These are phyloP conservation scores for Exophiala oligosperma DNA, from an alignment of 2,329 filamentous ascomycete species.

Conservation along the genomic window DNA sequence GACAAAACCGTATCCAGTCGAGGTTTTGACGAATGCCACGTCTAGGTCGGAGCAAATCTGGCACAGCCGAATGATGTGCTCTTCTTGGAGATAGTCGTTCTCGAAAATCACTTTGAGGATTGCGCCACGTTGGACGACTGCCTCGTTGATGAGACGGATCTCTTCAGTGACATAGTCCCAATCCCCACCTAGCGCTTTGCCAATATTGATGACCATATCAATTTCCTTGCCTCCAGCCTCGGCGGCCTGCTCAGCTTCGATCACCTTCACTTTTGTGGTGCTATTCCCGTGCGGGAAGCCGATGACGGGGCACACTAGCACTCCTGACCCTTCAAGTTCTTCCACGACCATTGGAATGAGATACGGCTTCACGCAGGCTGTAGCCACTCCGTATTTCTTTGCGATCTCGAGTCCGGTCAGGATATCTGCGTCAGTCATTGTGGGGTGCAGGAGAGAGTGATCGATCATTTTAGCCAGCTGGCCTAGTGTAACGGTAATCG, in stretches of 20 bases:
- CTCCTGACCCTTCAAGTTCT: constrained; percentile 48
- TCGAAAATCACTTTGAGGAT: constrained; percentile 64
- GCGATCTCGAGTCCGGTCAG: too few relatives aligned
- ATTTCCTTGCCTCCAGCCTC: constrained; percentile 54
- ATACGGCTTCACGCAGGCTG: too few relatives aligned
- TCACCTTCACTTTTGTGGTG: constrained; percentile 55
- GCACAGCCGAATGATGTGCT: constrained; percentile 55
- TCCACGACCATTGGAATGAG: too few relatives aligned
- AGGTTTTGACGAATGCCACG: constrained; percentile 62
- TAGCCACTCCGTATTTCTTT: too few relatives aligned
- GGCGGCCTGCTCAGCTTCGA: constrained; percentile 53
- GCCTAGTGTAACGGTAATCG: too few relatives aligned
- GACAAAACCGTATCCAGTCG: constrained; percentile 62
- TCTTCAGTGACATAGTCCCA: constrained; percentile 59
- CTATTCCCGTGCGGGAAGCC: constrained; percentile 63
- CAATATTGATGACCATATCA: constrained; percentile 63
- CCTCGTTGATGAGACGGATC: constrained; percentile 52
- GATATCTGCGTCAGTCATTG: too few relatives aligned
- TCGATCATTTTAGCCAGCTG: too few relatives aligned
- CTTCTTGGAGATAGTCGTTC: constrained; percentile 56
- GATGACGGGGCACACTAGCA: constrained; percentile 58
- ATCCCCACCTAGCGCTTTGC: constrained; percentile 57
- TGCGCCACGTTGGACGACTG: constrained; percentile 37
- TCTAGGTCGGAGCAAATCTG: constrained; percentile 53
- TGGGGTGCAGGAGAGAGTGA: too few relatives aligned